phyloP scores from a whole-genome alignment of 2,329 filamentous ascomycete species.

The Zasmidium citrigriseum region DNA sequence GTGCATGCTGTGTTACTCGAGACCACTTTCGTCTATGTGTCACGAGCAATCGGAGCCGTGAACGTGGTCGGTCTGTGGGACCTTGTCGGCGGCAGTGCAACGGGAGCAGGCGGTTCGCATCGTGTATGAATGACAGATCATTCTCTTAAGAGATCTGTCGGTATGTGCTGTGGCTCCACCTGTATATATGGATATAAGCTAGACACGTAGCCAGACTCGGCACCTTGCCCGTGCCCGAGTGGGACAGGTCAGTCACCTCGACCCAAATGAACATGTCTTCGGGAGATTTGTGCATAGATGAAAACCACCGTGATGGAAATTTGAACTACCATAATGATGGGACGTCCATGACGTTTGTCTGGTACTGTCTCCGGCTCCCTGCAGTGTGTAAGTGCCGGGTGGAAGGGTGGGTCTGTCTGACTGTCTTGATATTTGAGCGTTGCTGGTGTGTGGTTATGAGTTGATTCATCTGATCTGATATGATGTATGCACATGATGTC shows the following conservation, averaged over 20 bases:
- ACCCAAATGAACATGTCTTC: too few relatives aligned
- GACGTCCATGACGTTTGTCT: not conserved
- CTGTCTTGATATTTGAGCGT: too few relatives aligned
- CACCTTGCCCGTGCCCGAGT: not conserved
- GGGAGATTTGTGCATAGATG: not conserved
- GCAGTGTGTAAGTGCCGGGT: too few relatives aligned
- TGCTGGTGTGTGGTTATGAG: too few relatives aligned
- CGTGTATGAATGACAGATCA: not conserved
- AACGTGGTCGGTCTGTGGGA: not conserved
- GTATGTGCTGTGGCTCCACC: too few relatives aligned
- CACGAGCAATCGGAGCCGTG: not conserved
- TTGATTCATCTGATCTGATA: not conserved
- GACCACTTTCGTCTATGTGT: too few relatives aligned
- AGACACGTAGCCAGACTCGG: not conserved
- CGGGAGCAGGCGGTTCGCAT: not conserved
- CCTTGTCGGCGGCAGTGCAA: not conserved
- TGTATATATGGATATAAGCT: too few relatives aligned
- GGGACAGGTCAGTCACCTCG: not conserved
- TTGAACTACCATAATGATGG: not conserved
- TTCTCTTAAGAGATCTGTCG: not conserved
- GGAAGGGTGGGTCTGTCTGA: too few relatives aligned
- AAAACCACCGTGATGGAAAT: not conserved
- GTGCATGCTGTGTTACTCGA: not conserved
- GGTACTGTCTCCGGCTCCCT: not conserved
- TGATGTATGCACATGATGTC: not conserved